Base-by-base conservation (phyloP, 192 early-diverging fungal genomes). In the Coemansia sp. region DNA sequence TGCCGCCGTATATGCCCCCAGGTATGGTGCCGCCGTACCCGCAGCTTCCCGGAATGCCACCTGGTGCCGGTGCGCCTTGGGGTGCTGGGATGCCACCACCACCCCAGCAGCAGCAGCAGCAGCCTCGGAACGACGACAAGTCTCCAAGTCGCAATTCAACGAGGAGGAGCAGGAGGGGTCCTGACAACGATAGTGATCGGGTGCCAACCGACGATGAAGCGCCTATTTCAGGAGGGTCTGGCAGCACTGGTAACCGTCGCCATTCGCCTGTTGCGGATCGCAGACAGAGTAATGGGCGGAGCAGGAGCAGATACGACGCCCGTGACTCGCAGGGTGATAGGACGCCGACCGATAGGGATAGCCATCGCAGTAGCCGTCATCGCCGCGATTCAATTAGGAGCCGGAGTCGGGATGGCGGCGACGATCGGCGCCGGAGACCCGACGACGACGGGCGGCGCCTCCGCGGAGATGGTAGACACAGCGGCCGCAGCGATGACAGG, bases 1-100 rank as follows among this genome's bases (percentile, higher is more conserved):
- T 79, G 57, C 71, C 59, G 38, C 59, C 63, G 42, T 73, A 66
- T 20, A 79, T 79, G 71, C 67, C 63, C 0, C 66, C 66, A 9
- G 63, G 67, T 33, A 70, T 69, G 74, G 46, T 67, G 64, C 66
- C 65, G 62, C 62, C 56, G 33, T 58, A 32, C 4, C n/a, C 36
- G 13, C 61, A 29, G 36, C 59, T 52, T 20, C 40, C 70, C 3
- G 69, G 69, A 9, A 66, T 73, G 64, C 49, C 67, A 53, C 71
- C 65, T 29, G 59, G 59, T 23, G 62, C 34, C 14, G 59, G 58
- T 15, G 62, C 54, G 15, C 58, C 59, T 22, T 50, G 67, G 60
- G 29, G 49, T 61, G 53, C 34, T 62, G 32, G 29, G 25, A 59
- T 55, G 45, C 34, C 61, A 32, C 19, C 59, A 32, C n/a, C 59